Evolutionary conservation across 257 asterid species (phyloP), one percentile per base, ranked within the genome.

Genomic region (Jaltomata sinuosa): DNA sequence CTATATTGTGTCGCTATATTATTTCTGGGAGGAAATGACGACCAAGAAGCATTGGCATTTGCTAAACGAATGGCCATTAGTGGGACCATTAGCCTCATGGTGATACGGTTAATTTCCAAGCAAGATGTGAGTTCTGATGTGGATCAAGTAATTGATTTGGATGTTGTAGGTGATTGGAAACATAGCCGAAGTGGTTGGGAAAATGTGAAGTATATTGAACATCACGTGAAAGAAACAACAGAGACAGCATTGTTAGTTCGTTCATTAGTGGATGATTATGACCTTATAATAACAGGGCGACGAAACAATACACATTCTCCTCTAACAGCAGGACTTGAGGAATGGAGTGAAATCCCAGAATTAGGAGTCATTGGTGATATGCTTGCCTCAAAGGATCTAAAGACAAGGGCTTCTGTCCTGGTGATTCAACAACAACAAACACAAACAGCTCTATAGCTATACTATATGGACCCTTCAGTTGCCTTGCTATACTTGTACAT

Each of bases 311-410:
- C 32, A 3, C 52, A 80, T 59, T 77, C 64, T 49, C 31, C 87
- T 10, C 61, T 78, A 62, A 86, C 85, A n/a, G 2, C 29, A 42
- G 89, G 87, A 5, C 81, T 86, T 42, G 82, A 84, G 32, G 87
- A 83, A 19, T 86, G 89, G 89, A 83, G 87, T 49, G 87, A 86
- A 9, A 64, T 86, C 80, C 89, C 85, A 53, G 88, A 86, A 84
- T 31, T 86, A 27, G 89, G 87, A 7, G 22, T 69, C 71, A 47
- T 86, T 54, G 85, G 89, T 14, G 89, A 86, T 57, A 65, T 83
- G 52, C 85, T 86, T 16, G 79, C 87, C 45, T 65, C 89, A 7
- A 55, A 27, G 52, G 85, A 86, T 83, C 69, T 80, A 18, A 67
- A 67, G 69, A 49, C 84, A 5, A 79, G 52, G 82, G 72, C 89